Percentiles rank a stretch among this genome's conserved stretches.
Evolutionary conservation across 441 rosid genomes (phyloP).

Genomic region (Aquilaria agallochum): DNA sequence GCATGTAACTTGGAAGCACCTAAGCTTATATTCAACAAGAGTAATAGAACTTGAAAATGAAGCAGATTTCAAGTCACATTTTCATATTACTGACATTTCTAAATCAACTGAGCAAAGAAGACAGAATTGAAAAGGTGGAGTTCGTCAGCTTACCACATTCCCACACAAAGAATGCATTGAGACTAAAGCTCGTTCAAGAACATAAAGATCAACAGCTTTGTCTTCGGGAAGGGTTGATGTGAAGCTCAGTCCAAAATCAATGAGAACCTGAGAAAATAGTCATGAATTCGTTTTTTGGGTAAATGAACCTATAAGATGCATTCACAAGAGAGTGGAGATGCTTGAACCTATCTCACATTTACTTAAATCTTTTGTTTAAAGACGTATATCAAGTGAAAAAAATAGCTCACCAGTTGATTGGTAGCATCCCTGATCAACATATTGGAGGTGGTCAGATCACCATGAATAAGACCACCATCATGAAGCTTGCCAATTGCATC

Average conservation of each 20-base stretch:
- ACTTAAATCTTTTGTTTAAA: too few relatives aligned
- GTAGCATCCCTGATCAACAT: slow-evolving; percentile 63
- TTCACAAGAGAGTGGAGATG: not conserved
- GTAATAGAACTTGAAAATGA: not conserved
- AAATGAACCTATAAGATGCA: not conserved
- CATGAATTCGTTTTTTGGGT: not conserved
- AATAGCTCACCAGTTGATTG: slow-evolving; percentile 55
- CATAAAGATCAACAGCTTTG: slow-evolving; percentile 93
- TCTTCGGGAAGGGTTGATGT: slow-evolving; percentile 92
- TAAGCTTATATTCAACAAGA: not conserved
- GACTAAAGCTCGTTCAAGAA: slow-evolving; percentile 87
- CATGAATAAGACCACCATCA: slow-evolving; percentile 94
- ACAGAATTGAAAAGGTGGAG: not conserved
- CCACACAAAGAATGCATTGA: slow-evolving; percentile 97
- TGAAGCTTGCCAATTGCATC: slow-evolving; percentile 85
- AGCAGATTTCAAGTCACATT: slow-evolving; percentile 1
- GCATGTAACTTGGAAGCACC: too few relatives aligned
- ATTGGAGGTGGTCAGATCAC: slow-evolving; percentile 91
- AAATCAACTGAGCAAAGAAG: not conserved
- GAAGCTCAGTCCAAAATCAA: slow-evolving; percentile 94
- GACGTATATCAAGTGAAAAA: not conserved
- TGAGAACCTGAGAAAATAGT: slow-evolving; percentile 50
- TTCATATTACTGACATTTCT: not conserved
- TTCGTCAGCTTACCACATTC: slow-evolving; percentile 64
- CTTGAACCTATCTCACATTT: not conserved